phyloP scores from a whole-genome alignment of 371 early-diverging fungal species.

The Fennellomyces sp. region DNA sequence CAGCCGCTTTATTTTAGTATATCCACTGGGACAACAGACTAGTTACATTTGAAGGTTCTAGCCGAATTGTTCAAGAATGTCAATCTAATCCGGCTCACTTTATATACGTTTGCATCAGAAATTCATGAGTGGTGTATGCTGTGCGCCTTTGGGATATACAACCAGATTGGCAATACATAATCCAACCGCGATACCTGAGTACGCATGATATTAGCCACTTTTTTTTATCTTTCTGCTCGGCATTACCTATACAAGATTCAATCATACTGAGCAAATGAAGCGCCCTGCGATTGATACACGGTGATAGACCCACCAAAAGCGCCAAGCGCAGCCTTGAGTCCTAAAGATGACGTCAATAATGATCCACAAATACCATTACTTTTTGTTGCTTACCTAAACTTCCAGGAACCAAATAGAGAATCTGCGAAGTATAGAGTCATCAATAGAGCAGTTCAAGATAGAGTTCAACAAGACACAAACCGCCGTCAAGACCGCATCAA shows the following conservation, averaged over 20 bases:
- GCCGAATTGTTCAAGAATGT: no score
- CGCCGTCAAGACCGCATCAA: constrained; percentile 57
- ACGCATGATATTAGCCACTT: no score
- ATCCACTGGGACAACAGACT: no score
- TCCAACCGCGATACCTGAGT: constrained; percentile 62
- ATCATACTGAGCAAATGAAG: constrained; percentile 54
- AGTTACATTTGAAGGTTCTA: no score
- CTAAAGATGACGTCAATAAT: constrained; percentile 1
- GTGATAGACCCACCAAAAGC: constrained; percentile 33
- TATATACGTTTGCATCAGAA: no score
- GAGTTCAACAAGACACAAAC: constrained; percentile 23
- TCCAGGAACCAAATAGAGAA: constrained; percentile 61
- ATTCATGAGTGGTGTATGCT: constrained; percentile 59
- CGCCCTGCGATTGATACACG: constrained; percentile 41
- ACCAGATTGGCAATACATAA: constrained; percentile 57
- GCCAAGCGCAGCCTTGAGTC: constrained; percentile 50
- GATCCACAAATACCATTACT: background rate
- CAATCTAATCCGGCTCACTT: no score
- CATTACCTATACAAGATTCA: constrained; percentile 32
- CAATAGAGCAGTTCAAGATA: no score
- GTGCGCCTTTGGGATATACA: constrained; percentile 60
- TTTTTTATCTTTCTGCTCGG: no score
- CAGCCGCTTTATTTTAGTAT: no score
- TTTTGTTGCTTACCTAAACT: constrained; percentile 57
- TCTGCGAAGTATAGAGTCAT: constrained; percentile 2